Base-by-base conservation (phyloP, 1,139 yeast genomes). In the Keqinozyma sinolaborantium region DNA sequence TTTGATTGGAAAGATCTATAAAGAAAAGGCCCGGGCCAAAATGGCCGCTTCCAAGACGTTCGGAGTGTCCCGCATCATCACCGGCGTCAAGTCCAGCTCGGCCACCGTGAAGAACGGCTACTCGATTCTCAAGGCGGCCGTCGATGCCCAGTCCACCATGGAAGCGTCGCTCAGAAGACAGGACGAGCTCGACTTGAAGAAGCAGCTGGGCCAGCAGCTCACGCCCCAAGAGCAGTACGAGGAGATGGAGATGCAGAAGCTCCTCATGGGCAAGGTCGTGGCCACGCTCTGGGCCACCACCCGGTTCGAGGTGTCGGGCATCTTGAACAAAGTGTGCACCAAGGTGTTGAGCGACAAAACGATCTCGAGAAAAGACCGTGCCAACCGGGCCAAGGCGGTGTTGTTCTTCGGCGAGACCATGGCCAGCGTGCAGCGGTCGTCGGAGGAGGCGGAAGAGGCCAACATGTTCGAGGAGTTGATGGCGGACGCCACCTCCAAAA, bases 201-300 rank as follows among this genome's bases (percentile, higher is more conserved):
- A 51, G 10, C 51, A 55, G 12, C 41, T 44, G 16, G 70, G 66
- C 2, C 52, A 35, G 4, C 59, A 58, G 30, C 44, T 64, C 14
- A 50, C 71, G 1, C 60, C 54, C 10, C 63, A 64, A 39, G 82
- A 77, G 42, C 62, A 62, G 29, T 61, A 63, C 36, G 71, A 74
- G 48, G 74, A 73, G 41, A 81, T 77, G 5, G 83, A 80, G 48
- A 71, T 75, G 49, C 87, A 82, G 50, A 66, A 82, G 33, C 60
- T 72, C 23, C 72, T 82, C 56, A 80, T 83, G 3, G 92, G 94
- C 16, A 83, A 83, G 53, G 69, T 83, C 32, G 66, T 83, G 34
- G 83, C 83, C 12, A 80, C 86, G 7, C 87, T 85, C 14, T 83
- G 95, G 95, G 84, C 83, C 2, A 70, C 84, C 25, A 78, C 87